Evolutionary conservation across 495 filamentous ascomycete genomes (phyloP).

Genomic region (Penicillium crystallinum): DNA sequence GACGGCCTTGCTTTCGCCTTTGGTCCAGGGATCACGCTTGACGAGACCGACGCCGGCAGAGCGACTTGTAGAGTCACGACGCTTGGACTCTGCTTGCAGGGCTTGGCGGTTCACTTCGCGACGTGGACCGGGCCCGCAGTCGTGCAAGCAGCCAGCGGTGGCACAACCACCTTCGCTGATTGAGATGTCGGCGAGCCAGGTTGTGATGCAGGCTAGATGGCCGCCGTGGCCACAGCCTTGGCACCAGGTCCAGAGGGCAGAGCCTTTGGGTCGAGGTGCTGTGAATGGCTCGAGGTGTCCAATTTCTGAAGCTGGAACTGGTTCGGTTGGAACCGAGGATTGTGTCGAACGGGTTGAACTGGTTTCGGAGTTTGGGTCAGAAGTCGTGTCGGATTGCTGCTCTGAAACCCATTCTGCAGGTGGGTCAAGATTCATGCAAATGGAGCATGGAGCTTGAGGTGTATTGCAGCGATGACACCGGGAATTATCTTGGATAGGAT

Average conservation of each 20-base stretch:
- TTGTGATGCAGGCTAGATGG: slow-evolving; percentile 61
- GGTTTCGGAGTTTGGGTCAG: slow-evolving; percentile 16
- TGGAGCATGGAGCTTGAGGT: slow-evolving; percentile 40
- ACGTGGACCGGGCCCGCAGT: slow-evolving; percentile 61
- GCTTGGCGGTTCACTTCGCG: slow-evolving; percentile 40
- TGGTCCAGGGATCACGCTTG: slow-evolving; percentile 41
- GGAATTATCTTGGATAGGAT: slow-evolving; percentile 36
- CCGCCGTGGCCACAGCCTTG: slow-evolving; percentile 72
- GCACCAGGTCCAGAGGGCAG: slow-evolving; percentile 62
- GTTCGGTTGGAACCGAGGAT: slow-evolving; percentile 31
- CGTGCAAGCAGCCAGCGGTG: slow-evolving; percentile 66
- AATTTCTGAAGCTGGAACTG: slow-evolving; percentile 22
- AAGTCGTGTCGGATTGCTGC: slow-evolving; percentile 3
- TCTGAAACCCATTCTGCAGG: slow-evolving; percentile 46
- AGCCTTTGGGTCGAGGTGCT: slow-evolving; percentile 26
- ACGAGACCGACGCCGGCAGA: slow-evolving; percentile 34
- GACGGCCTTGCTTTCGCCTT: slow-evolving; percentile 41
- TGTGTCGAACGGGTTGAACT: slow-evolving; percentile 23
- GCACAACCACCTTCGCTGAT: slow-evolving; percentile 68
- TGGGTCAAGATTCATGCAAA: slow-evolving; percentile 44
- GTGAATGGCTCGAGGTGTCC: slow-evolving; percentile 16
- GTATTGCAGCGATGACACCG: slow-evolving; percentile 42
- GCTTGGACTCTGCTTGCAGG: slow-evolving; percentile 32
- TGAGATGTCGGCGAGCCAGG: slow-evolving; percentile 55
- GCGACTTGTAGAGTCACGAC: slow-evolving; percentile 33